These are phyloP conservation scores for Aspergillus texensis DNA, from an alignment of 2,329 filamentous ascomycete species.

Conservation along the genomic window DNA sequence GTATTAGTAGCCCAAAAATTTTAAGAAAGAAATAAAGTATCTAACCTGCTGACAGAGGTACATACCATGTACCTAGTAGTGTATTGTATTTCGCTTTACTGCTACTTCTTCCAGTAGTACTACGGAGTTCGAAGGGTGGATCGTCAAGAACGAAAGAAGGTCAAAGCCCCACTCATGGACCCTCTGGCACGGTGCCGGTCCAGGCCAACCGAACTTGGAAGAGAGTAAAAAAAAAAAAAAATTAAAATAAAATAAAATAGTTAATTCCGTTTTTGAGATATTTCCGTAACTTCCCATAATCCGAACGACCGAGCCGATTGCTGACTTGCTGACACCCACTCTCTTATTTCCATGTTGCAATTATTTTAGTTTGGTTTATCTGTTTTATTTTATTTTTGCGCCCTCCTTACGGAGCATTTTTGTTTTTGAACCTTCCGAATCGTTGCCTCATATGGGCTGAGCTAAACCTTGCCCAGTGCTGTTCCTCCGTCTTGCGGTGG, in stretches of 20 bases:
- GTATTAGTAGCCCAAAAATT: background rate
- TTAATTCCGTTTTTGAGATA: background rate
- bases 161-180: conserved; percentile 6
- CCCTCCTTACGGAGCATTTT: background rate
- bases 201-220: conserved; percentile 6
- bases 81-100: background rate
- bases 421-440: background rate
- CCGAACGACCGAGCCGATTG: conserved; percentile 27
- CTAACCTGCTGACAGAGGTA: background rate
- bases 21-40: background rate
- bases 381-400: background rate
- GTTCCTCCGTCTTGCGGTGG: conserved; percentile 14
- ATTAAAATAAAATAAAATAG: no score
- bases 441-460: background rate
- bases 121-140: background rate
- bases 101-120: background rate
- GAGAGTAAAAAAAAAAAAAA: no score
- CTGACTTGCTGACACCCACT: background rate
- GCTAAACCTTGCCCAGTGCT: background rate
- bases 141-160: background rate
- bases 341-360: background rate
- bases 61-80: background rate
- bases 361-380: background rate
- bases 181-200: background rate
- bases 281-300: conserved; percentile 14